Percentiles rank a stretch among this genome's conserved stretches.
These are phyloP conservation scores for Iodosphaeria phyllophila DNA, from an alignment of 2,329 filamentous ascomycete species.

Conservation along the genomic window DNA sequence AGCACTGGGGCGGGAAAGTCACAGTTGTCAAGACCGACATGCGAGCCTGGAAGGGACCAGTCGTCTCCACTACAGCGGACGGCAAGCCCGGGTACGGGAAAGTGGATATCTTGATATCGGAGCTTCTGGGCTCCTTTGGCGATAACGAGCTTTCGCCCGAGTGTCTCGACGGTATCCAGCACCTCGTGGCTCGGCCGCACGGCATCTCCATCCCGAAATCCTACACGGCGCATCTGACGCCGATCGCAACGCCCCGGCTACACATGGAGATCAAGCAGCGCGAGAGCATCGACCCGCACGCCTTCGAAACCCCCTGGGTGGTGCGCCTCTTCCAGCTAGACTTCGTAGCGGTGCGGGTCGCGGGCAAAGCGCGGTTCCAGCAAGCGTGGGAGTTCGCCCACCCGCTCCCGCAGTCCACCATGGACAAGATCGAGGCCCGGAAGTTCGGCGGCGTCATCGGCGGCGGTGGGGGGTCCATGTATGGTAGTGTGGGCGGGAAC, in stretches of 20 bases:
- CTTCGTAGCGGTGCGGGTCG: conserved; percentile 51
- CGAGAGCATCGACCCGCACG: conserved; percentile 39
- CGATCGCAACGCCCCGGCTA: conserved; percentile 73
- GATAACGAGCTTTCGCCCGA: conserved; percentile 96
- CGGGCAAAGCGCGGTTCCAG: conserved; percentile 46
- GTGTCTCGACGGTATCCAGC: conserved; percentile 88
- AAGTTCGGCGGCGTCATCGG: conserved; percentile 44
- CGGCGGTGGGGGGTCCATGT: conserved; percentile 54
- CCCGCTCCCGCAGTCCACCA: conserved; percentile 41
- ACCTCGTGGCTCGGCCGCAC: conserved; percentile 57
- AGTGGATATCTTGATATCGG: conserved; percentile 86
- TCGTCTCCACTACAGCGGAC: conserved; percentile 23
- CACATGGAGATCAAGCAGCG: conserved; percentile 62
- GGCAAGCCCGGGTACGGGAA: conserved; percentile 35
- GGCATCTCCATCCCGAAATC: conserved; percentile 88
- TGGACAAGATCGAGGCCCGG: conserved; percentile 35
- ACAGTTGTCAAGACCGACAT: conserved; percentile 92
- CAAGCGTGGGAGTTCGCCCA: conserved; percentile 68
- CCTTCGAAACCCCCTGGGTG: conserved; percentile 85
- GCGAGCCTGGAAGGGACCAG: conserved; percentile 83
- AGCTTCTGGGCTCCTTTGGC: conserved; percentile 84
- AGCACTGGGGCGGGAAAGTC: conserved; percentile 62
- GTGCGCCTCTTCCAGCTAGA: conserved; percentile 84
- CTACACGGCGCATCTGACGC: conserved; percentile 88
- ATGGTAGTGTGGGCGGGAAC: conserved; percentile 63